Base-by-base conservation (phyloP, 2,329 filamentous ascomycete genomes). In the Claviceps maximensis region DNA sequence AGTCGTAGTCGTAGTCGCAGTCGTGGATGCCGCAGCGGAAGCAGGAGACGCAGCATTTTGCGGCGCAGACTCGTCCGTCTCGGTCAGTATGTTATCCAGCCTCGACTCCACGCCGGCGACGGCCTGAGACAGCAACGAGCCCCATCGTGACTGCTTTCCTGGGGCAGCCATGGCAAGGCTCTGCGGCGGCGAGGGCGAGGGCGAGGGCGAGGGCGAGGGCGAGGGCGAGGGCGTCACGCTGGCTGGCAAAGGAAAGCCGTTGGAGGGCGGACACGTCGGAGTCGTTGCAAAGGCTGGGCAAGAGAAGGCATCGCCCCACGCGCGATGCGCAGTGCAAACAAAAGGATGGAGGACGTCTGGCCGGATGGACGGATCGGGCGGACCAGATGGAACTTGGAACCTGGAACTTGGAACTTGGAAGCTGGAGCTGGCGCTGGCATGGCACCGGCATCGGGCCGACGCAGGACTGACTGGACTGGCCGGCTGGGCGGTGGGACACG, bases 51-150 rank as follows among this genome's bases (percentile, higher is more conserved):
- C 45, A 17, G 51, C 25, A 6, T 47, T 50, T 54, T 69, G 71
- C 53, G 65, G 65, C 55, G 61, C 60, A 13, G 54, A 57, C 8
- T 63, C 79, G 45, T 84, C 82, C 53, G 87, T 83, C 59, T 96
- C 90, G 52, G 89, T 83, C 56, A 98, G 78, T 54, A 98, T 95
- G 49, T 81, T 90, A 67, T 98, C 93, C 55, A 98, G 79, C 45
- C 87, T 83, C 55, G 90, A 94, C 71, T 98, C 93, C 54, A 98
- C 86, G 56, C 90, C 90, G 52, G 90, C 89, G 56, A 97, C 89
- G 58, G 91, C 90, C 69, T 91, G 88, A 58, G 89, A 87, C 55
- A 96, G 77, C 65, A 95, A 85, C 33, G 82, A 82, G 47, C 84
- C 86, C 86, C 86, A 89, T 80, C 79, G 59, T 54, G 77, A 72